Percentiles rank a stretch among this genome's conserved stretches.
These are phyloP conservation scores for Acanthamoeba royreba DNA, from an alignment of 208 protist species.

Conservation along the genomic window DNA sequence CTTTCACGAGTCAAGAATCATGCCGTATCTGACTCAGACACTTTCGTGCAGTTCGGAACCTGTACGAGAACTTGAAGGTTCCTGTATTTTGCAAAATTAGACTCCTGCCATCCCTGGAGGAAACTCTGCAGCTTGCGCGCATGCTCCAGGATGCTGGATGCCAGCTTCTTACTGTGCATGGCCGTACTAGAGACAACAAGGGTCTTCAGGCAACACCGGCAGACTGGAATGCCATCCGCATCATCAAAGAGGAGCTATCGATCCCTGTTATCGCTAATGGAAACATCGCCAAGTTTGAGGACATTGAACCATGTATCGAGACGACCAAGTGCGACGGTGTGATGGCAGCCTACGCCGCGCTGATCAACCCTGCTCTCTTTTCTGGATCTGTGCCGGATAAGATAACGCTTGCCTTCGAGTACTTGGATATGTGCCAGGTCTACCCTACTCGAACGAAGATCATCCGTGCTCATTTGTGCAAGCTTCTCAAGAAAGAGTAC, in stretches of 20 bases:
- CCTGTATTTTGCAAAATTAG: conserved; percentile 74
- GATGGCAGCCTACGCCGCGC: conserved; percentile 40
- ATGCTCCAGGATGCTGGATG: conserved; percentile 63
- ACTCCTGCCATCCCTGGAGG: conserved; percentile 49
- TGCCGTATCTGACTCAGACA: too few relatives aligned
- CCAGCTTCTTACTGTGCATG: conserved; percentile 69
- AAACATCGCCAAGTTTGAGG: conserved; percentile 57
- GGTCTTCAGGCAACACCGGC: conserved; percentile 55
- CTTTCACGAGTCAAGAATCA: background rate
- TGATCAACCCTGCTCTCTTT: conserved; percentile 70
- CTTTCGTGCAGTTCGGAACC: conserved; percentile 51
- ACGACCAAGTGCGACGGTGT: conserved; percentile 40
- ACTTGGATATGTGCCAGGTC: conserved; percentile 51
- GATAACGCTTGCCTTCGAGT: conserved; percentile 55
- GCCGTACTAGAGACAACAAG: conserved; percentile 67
- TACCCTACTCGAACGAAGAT: conserved; percentile 3
- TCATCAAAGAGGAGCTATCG: conserved; percentile 58
- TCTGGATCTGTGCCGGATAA: background rate
- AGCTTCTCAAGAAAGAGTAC: conserved; percentile 31
- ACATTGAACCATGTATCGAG: conserved; percentile 61
- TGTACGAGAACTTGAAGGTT: conserved; percentile 66
- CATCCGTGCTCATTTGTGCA: conserved; percentile 13
- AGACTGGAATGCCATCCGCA: conserved; percentile 65
- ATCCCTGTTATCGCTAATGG: conserved; percentile 75
- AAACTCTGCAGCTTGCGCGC: conserved; percentile 57